Percentiles rank a stretch among this genome's conserved stretches.
phyloP scores from a whole-genome alignment of 768 basidiomycete genomes.

The Hypholoma sublateritium region DNA sequence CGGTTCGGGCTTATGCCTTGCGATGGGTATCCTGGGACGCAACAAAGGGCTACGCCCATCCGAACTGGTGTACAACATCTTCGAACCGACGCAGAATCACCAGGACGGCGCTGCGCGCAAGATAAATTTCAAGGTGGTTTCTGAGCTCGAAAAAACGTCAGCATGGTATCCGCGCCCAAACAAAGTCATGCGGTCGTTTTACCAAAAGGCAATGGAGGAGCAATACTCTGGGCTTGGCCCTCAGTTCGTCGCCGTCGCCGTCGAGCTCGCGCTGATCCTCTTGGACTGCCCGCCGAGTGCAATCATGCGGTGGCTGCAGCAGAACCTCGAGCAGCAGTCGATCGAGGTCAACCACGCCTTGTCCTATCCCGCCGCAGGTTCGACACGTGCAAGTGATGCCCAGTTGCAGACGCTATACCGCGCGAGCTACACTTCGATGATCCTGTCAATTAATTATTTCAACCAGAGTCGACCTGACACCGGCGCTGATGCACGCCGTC shows the following conservation, averaged over 20 bases:
- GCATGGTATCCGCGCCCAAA: conserved; percentile 12
- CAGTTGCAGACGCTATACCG: conserved; percentile 7
- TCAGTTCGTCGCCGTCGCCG: conserved; percentile 10
- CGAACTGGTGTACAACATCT: conserved; percentile 7
- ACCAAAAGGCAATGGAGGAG: conserved; percentile 13
- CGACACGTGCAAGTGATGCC: background rate
- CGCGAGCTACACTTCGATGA: conserved; percentile 12
- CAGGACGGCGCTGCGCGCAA: background rate
- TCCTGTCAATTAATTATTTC: conserved; percentile 13
- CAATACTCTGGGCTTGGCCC: conserved; percentile 8
- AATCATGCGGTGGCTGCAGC: conserved; percentile 4
- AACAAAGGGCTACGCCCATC: conserved; percentile 11
- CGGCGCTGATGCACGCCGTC: background rate
- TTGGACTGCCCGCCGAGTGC: conserved; percentile 6
- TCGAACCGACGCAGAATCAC: conserved; percentile 1
- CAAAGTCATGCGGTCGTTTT: conserved; percentile 14
- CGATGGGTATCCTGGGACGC: conserved; percentile 12
- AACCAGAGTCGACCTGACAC: background rate
- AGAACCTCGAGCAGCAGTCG: background rate
- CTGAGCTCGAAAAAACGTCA: conserved; percentile 10
- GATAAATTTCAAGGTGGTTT: conserved; percentile 1
- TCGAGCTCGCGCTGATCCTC: conserved; percentile 10
- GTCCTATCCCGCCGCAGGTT: background rate
- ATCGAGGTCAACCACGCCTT: background rate
- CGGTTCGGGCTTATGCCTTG: conserved; percentile 10